phyloP scores from a whole-genome alignment of 192 early-diverging fungal genomes.

The Podochytrium sp. region DNA sequence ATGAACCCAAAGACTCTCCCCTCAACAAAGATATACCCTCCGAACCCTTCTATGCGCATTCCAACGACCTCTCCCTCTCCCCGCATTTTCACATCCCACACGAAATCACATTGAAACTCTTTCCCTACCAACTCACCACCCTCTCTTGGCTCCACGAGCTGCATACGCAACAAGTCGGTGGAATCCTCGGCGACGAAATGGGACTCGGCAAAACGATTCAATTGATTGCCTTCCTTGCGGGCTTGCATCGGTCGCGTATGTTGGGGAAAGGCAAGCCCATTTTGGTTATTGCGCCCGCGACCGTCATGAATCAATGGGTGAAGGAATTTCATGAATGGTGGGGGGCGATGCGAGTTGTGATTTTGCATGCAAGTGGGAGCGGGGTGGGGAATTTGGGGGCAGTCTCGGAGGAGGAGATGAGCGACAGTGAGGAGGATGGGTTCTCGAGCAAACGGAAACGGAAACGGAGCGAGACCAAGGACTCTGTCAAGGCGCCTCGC shows the following conservation, averaged over 20 bases:
- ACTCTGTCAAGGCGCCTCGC: slow-evolving; percentile 30
- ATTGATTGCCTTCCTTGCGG: slow-evolving; percentile 80
- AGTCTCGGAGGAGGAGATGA: slow-evolving; percentile 20
- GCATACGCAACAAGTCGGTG: slow-evolving; percentile 84
- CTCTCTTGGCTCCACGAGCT: slow-evolving; percentile 88
- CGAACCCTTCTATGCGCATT: slow-evolving; percentile 1
- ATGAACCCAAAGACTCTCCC: slow-evolving; percentile 61
- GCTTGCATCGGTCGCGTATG: slow-evolving; percentile 72
- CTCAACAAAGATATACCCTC: slow-evolving; percentile 45
- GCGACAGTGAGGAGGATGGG: slow-evolving; percentile 34
- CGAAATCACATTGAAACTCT: slow-evolving; percentile 77
- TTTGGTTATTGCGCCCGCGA: slow-evolving; percentile 65
- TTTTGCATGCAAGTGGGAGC: slow-evolving; percentile 86
- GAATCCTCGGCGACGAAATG: slow-evolving; percentile 86
- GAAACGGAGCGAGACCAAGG: slow-evolving; percentile 8
- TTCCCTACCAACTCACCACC: slow-evolving; percentile 90
- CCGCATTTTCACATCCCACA: slow-evolving; percentile 64
- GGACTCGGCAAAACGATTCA: slow-evolving; percentile 95
- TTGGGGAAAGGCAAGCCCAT: slow-evolving; percentile 55
- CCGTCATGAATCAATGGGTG: slow-evolving; percentile 59
- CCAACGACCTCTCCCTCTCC: neutral
- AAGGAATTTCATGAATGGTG: slow-evolving; percentile 69
- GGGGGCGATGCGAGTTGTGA: slow-evolving; percentile 85
- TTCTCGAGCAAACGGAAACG: slow-evolving; percentile 19
- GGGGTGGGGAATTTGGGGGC: slow-evolving; percentile 56